Evolutionary conservation across 169 alveolate species (phyloP).

Genomic region (Plasmodium vivax): DNA sequence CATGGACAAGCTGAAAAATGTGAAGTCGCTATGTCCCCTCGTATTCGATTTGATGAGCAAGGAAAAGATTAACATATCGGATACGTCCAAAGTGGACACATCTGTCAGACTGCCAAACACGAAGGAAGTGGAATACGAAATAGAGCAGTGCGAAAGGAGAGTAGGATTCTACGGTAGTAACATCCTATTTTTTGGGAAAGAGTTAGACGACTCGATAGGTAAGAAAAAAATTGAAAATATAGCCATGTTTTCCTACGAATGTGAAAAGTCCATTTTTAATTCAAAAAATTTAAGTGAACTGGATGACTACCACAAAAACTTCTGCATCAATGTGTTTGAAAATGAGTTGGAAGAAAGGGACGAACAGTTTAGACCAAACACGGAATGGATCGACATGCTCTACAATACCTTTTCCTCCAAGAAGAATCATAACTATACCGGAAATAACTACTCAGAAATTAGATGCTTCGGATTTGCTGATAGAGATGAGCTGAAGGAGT

Average conservation of each 20-base stretch:
- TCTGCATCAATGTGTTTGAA: slow-evolving; percentile 29
- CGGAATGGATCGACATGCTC: slow-evolving; percentile 58
- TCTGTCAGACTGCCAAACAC: slow-evolving; percentile 14
- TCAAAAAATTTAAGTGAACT: slow-evolving; percentile 44
- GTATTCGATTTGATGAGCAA: slow-evolving; percentile 18
- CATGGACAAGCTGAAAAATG: slow-evolving; percentile 22
- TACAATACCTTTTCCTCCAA: slow-evolving; percentile 42
- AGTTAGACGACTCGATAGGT: slow-evolving; percentile 54
- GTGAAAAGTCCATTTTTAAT: slow-evolving; percentile 56
- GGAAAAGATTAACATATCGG: slow-evolving; percentile 10
- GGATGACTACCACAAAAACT: slow-evolving; percentile 37
- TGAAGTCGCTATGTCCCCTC: slow-evolving; percentile 41
- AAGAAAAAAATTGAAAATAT: slow-evolving; percentile 28
- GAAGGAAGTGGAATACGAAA: neutral
- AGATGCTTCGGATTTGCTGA: slow-evolving; percentile 73
- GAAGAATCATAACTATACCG: slow-evolving; percentile 19
- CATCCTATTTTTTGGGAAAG: slow-evolving; percentile 14
- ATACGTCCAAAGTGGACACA: slow-evolving; percentile 28
- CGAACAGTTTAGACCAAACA: slow-evolving; percentile 28
- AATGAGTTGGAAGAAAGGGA: slow-evolving; percentile 10
- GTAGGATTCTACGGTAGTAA: slow-evolving; percentile 61
- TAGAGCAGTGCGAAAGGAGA: slow-evolving; percentile 37
- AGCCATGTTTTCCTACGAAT: slow-evolving; percentile 68
- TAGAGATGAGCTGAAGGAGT: slow-evolving; percentile 38
- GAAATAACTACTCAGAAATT: slow-evolving; percentile 23